A percentile compares a stretch with the other conserved stretches of the same genome.
phyloP scores from a whole-genome alignment of 2,329 filamentous ascomycete species.

The Chaetomium sp. region DNA sequence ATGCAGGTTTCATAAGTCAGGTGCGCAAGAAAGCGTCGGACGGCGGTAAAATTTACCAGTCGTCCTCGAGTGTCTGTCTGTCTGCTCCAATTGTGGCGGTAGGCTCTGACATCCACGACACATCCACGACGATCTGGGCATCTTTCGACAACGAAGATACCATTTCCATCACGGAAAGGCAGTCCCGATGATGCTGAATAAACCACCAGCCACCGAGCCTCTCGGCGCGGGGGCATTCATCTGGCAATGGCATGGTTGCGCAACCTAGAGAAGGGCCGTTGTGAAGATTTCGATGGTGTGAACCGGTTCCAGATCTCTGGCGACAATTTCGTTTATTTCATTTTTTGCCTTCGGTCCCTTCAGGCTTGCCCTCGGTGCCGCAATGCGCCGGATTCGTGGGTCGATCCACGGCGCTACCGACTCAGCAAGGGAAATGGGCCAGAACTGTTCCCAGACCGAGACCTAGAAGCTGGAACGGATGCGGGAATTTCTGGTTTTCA shows the following conservation, averaged over 20 bases:
- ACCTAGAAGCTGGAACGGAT: background rate
- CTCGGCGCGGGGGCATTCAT: background rate
- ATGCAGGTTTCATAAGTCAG: background rate
- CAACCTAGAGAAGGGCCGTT: background rate
- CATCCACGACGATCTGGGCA: too few species aligned
- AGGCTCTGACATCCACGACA: background rate
- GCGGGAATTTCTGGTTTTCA: background rate
- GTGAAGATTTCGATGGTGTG: background rate
- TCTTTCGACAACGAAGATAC: background rate
- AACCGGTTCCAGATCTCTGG: background rate
- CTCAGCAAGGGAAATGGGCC: background rate
- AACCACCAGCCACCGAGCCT: background rate
- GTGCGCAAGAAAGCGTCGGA: background rate
- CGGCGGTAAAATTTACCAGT: background rate
- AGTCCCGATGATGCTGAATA: background rate
- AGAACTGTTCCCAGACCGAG: background rate
- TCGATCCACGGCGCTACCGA: background rate
- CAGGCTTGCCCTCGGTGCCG: background rate
- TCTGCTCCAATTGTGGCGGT: background rate
- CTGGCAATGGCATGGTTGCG: background rate
- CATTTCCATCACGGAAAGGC: background rate
- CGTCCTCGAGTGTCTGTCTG: background rate
- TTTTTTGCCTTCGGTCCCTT: constrained; percentile 5
- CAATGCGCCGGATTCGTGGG: background rate
- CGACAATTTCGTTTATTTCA: constrained; percentile 5